phyloP scores from a whole-genome alignment of 352 stramenopile genomes.

The Globisporangium perplexum region DNA sequence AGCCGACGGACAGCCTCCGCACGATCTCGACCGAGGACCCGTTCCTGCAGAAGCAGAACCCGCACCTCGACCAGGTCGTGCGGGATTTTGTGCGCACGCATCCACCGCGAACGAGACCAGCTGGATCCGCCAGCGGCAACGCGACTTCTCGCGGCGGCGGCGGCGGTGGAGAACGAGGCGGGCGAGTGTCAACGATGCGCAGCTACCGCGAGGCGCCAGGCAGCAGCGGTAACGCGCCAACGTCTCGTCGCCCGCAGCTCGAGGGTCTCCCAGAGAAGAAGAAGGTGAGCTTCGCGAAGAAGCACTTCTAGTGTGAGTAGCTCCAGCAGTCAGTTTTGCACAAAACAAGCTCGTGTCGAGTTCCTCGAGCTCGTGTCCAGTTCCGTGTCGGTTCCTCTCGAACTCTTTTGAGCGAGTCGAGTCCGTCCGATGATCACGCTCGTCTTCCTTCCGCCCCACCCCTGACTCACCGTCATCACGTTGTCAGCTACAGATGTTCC shows the following conservation, averaged over 20 bases:
- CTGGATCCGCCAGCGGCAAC: neutral
- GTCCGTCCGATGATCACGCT: no score
- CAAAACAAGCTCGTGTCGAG: neutral
- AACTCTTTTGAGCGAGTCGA: no score
- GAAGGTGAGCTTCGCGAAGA: conserved; percentile 4
- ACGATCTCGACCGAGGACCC: conserved; percentile 55
- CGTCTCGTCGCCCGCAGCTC: neutral
- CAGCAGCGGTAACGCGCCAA: conserved; percentile 2
- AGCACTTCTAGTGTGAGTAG: conserved; percentile 8
- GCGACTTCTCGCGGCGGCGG: neutral
- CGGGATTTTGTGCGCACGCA: conserved; percentile 38
- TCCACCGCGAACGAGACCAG: conserved; percentile 13
- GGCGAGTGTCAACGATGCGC: conserved; percentile 14
- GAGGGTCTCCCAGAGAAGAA: conserved; percentile 7
- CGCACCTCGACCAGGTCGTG: conserved; percentile 50
- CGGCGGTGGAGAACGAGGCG: neutral
- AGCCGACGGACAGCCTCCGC: conserved; percentile 37
- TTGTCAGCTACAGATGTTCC: no score
- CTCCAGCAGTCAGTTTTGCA: neutral
- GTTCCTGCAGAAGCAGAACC: conserved; percentile 57
- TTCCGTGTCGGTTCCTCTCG: no score
- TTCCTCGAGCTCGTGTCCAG: neutral
- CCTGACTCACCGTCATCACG: no score
- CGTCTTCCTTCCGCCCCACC: no score
- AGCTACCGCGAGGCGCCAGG: conserved; percentile 4